Percentiles rank a stretch among this genome's conserved stretches.
Conservation (phyloP, 805 yeast species). For the Pichia kluyveri region DNA sequence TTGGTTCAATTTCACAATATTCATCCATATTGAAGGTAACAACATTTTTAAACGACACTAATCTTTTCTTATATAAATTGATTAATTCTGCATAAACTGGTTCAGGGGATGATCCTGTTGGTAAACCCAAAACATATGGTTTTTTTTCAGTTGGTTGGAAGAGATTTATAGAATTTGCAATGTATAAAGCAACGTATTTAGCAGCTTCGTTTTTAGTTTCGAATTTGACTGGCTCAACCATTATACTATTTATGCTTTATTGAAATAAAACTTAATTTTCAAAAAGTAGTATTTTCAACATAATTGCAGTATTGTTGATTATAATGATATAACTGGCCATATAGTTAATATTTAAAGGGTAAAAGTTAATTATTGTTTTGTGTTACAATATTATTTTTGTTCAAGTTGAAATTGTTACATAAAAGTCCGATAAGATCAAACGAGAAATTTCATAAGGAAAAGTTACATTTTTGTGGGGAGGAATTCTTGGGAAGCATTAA, state of each 20-base stretch:
- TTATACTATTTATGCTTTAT: neutral
- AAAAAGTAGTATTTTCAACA: too few species aligned
- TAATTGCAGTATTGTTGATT: too few species aligned
- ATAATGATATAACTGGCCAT: too few species aligned
- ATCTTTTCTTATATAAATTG: conserved; percentile 32
- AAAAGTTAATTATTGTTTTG: too few species aligned
- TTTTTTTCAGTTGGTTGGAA: conserved; percentile 35
- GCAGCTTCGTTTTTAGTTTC: conserved; percentile 30
- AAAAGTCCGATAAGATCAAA: too few species aligned
- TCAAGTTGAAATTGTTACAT: too few species aligned
- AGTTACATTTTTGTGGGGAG: too few species aligned
- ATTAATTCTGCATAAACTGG: conserved; percentile 41
- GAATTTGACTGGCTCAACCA: conserved; percentile 1
- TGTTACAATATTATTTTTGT: too few species aligned
- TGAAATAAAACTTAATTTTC: too few species aligned
- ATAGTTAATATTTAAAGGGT: too few species aligned
- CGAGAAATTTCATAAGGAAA: too few species aligned
- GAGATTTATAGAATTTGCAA: conserved; percentile 33
- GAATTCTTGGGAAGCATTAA: too few species aligned
- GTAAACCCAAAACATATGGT: conserved; percentile 50
- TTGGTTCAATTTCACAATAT: conserved; percentile 40
- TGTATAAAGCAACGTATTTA: conserved; percentile 35
- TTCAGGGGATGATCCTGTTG: conserved; percentile 56
- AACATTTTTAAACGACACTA: conserved; percentile 40
- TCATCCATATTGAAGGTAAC: conserved; percentile 59